Base-by-base conservation (phyloP, 2,329 filamentous ascomycete genomes). In the Davidsoniella virescens region DNA sequence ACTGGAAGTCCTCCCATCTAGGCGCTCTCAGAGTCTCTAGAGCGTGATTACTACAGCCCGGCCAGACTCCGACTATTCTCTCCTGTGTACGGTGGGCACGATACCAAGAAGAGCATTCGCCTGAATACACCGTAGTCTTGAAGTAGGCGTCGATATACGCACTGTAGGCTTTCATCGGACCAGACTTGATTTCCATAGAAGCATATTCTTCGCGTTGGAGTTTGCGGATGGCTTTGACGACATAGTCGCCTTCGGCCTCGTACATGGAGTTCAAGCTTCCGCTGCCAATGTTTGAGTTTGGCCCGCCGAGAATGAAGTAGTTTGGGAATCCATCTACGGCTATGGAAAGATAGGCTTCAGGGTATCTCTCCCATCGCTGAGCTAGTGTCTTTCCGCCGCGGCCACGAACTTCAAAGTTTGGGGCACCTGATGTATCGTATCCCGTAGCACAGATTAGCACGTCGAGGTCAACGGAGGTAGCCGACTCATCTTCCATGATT, bases 51-150 rank as follows among this genome's bases (percentile, higher is more conserved):
- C 65, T 65, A 25, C 64, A 67, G 4, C 69, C 68, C 0, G 68
- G 68, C 68, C 69, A 71, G 26, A 70, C 57, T 1, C 65, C 68
- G 17, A 63, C 62, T 46, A 70, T 61, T 49, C 62, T 60, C 47
- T 65, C 57, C 4, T 65, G 66, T 8, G 56, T 58, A 20, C 64
- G 67, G 8, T 66, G 63, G 29, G 65, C 64, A 57, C 71, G 70
- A 58, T 76, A 77, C 73, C 72, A 76, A 49, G 68, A 71, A 53
- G 66, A 67, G 59, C 73, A 76, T 8, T 61, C 58, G 39, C 68
- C 69, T 5, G 63, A 60, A 57, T 71, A 73, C 2, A 73, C 70
- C 0, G 68, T 72, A 4, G 63, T 58, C 55, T 66, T 63, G 57
- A 75, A 70, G 55, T 73, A 70, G 47, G 65, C 64, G 39, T 67